phyloP scores from a whole-genome alignment of 305 asterid species.

The Solanum aculeatissimum region DNA sequence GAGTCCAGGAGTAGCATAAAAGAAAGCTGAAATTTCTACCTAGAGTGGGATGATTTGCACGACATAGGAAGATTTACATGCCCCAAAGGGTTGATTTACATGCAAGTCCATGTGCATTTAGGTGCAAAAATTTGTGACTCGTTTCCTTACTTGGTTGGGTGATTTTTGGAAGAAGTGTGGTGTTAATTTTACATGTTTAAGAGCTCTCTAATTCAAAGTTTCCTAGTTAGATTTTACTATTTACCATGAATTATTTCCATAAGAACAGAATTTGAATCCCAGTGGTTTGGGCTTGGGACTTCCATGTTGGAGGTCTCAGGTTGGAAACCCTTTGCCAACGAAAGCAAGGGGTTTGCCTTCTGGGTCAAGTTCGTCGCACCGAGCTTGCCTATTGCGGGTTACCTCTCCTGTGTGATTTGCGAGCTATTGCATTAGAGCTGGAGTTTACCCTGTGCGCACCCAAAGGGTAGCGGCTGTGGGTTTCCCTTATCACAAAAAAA shows the following conservation, averaged over 20 bases:
- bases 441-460: no score
- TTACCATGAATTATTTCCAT: neutral
- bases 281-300: no score
- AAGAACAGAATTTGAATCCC: no score
- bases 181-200: neutral
- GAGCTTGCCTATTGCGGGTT: no score
- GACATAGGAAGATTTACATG: neutral
- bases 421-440: no score
- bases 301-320: no score
- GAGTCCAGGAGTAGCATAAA: neutral
- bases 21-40: neutral
- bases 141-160: neutral
- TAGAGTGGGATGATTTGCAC: neutral
- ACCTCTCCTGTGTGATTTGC: no score
- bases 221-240: neutral
- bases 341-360: no score
- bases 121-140: neutral
- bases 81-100: neutral
- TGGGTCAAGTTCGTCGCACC: no score
- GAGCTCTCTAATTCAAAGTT: neutral
- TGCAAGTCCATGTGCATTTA: neutral
- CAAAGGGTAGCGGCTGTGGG: no score
- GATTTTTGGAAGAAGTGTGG: neutral
- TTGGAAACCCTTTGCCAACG: no score
- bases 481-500: no score